Evolutionary conservation across 2,329 filamentous ascomycete genomes (phyloP), one percentile per base, ranked within the genome.

Genomic region (Raffaelea albimanens): DNA sequence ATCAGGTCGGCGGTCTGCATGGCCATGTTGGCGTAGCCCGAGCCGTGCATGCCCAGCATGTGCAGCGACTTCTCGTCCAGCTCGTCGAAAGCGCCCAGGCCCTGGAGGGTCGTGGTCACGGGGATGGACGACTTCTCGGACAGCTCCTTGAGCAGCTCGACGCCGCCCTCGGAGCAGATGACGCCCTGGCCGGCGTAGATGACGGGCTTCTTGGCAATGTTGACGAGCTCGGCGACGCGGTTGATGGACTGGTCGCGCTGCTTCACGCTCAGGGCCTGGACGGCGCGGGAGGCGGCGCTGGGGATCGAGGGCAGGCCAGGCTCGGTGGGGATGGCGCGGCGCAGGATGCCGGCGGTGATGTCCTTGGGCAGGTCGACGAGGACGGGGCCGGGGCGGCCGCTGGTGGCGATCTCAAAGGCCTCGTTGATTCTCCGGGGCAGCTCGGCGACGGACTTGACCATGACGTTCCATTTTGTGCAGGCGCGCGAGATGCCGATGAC

Each of bases 31-130:
- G 93, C 93, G 61, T 95, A 98, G 8, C 89, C 90, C 9, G 90
- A 85, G 51, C 93, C 93, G 72, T 97, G 91, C 93, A 97, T 97
- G 55, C 93, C 93, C 25, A 97, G 81, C 93, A 98, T 98, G 70
- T 97, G 90, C 45, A 97, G 76, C 40, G 90, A 85, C 77, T 95
- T 96, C 56, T 88, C 81, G 60, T 97, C 88, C 13, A 93, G 78
- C 71, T 97, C 93, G 59, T 97, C 90, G 56, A 85, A 97, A 20
- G 81, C 87, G 58, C 93, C 93, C 9, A 98, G 80, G 57, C 90
- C 93, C 60, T 95, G 90, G 7, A 98, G 82, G 46, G 93, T 96
- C 22, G 93, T 97, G 16, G 91, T 96, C 39, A 98, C 93, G 44
- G 93, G 93, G 55, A 97, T 94, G 50, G 82, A 84, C 31, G 83